phyloP scores from a whole-genome alignment of 192 early-diverging fungal genomes.

The Pecoramyces ruminantium region DNA sequence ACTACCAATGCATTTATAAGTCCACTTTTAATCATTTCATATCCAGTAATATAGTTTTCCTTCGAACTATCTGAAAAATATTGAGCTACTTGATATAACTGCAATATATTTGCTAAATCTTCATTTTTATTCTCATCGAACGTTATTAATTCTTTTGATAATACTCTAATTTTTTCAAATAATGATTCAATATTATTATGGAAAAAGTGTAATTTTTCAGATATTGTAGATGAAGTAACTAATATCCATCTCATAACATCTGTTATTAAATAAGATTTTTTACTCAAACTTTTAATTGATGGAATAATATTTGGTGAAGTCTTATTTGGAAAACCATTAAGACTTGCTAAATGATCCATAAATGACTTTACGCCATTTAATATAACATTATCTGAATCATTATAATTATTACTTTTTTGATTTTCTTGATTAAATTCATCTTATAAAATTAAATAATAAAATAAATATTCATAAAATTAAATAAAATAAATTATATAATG shows the following conservation, averaged over 20 bases:
- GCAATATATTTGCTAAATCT: not conserved
- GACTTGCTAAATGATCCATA: not conserved
- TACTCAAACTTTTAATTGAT: not conserved
- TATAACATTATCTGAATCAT: not conserved
- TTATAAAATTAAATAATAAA: too few species aligned
- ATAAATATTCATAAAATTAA: too few species aligned
- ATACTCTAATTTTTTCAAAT: not conserved
- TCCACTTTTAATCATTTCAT: slow-evolving; percentile 63
- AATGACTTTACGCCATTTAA: not conserved
- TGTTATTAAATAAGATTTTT: not conserved
- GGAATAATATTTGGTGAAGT: not conserved
- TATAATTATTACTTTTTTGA: not conserved
- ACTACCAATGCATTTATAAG: slow-evolving; percentile 36
- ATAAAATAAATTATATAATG: too few species aligned
- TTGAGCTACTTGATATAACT: not conserved
- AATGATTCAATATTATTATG: not conserved
- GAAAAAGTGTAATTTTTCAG: not conserved
- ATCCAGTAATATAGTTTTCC: slow-evolving; percentile 41
- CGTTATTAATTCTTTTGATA: not conserved
- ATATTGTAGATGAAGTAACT: not conserved
- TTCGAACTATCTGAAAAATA: not conserved
- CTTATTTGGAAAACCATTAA: not conserved
- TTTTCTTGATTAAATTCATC: too few species aligned
- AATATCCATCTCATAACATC: not conserved
- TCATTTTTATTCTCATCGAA: not conserved